A percentile compares a stretch with the other conserved stretches of the same genome.
These are phyloP conservation scores for Paxillus rubicundulus DNA, from an alignment of 768 basidiomycete genomes.

Conservation along the genomic window DNA sequence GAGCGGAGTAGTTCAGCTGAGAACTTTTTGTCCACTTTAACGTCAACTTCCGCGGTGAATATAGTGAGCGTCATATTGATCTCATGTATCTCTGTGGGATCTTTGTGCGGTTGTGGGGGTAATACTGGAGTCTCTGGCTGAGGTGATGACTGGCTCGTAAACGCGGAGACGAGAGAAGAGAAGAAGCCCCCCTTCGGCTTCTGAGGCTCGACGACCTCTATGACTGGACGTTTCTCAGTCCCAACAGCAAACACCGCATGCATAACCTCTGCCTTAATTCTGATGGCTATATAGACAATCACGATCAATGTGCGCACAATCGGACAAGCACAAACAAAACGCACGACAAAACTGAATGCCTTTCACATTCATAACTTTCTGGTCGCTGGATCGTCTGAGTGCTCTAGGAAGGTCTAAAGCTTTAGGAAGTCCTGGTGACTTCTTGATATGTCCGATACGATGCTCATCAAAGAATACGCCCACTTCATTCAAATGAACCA, in stretches of 20 bases:
- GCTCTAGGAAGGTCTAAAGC: constrained; percentile 52
- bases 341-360: constrained; percentile 62
- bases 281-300: constrained; percentile 48
- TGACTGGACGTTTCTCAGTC: constrained; percentile 50
- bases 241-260: constrained; percentile 71
- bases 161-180: constrained; percentile 34
- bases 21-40: constrained; percentile 63
- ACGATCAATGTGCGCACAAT: background rate
- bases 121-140: constrained; percentile 7
- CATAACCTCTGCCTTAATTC: constrained; percentile 81
- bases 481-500: constrained; percentile 72
- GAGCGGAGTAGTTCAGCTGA: constrained; percentile 77
- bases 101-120: constrained; percentile 17
- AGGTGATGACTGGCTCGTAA: constrained; percentile 17
- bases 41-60: constrained; percentile 43
- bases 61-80: constrained; percentile 20
- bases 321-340: constrained; percentile 19
- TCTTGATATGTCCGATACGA: constrained; percentile 63
- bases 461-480: constrained; percentile 82
- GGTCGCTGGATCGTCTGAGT: constrained; percentile 54
- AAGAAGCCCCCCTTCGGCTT: constrained; percentile 45
- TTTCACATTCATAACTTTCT: constrained; percentile 65
- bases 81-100: constrained; percentile 22
- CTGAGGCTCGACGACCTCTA: constrained; percentile 31
- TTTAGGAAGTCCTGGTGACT: constrained; percentile 53